Evolutionary conservation across 208 protist species (phyloP), one percentile per base, ranked within the genome.

Genomic region (Leishmania martiniquensis): DNA sequence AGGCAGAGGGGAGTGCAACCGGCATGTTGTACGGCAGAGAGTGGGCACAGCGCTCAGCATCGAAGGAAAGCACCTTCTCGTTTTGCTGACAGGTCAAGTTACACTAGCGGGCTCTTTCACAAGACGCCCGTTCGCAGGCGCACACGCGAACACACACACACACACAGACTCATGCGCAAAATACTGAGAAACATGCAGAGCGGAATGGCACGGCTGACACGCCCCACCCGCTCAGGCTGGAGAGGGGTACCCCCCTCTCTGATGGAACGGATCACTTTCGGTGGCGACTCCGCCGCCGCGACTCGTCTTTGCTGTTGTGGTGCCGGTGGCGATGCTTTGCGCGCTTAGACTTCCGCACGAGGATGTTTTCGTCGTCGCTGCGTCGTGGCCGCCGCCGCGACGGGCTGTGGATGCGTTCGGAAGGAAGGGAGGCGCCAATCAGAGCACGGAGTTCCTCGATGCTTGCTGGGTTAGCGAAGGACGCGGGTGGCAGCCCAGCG

Each of bases 401-500:
- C 68, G 59, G 2, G 37, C 51, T 13, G 47, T 51, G 44, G 17
- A 22, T 25, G 17, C 17, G 44, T 15, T 68, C 47, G n/a, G n/a
- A 49, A 71, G 66, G 34, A 34, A 72, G 67, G 66, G 78, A 52
- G 29, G 68, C 70, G 6, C 75, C 75, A 17, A 84, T 84, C 20
- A 84, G 45, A 25, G 79, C 59, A 5, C 75, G 80, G 70, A 84
- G 57, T 57, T 84, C 80, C 34, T 84, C 80, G 55, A 84, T 79
- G 52, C 75, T 84, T 13, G 70, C 75, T 22, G 66, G 39, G 2
- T 42, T 57, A 2, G 73, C 25, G 1, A 57, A 54, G 15, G 57
- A n/a, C 47, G 7, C 13, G 37, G 63, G 45, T 44, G 65, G 78
- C 29, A 22, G 7, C n/a, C 32, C 67, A 57, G 22, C 29, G 20